Conservation (phyloP, 345 rosid species). For the Ceriops tagal region DNA sequence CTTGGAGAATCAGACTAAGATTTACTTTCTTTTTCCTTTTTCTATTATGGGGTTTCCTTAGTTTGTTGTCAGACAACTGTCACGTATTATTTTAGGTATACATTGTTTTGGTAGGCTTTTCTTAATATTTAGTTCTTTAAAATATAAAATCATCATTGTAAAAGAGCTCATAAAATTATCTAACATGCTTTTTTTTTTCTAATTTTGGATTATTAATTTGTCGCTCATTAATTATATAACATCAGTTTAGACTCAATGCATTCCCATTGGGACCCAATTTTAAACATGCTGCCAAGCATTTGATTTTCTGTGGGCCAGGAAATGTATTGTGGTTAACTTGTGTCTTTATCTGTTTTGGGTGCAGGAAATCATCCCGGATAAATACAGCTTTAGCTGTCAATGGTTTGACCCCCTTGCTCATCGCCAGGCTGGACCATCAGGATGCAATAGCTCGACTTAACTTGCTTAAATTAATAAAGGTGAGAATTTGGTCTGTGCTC, state of each 20-base stretch:
- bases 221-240: neutral
- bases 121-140: too few species aligned
- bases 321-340: neutral
- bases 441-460: conserved; percentile 97
- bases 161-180: too few species aligned
- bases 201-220: neutral
- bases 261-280: neutral
- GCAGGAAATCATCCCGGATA: conserved; percentile 90
- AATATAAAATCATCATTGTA: too few species aligned
- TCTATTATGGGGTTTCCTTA: too few species aligned
- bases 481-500: conserved; percentile 5
- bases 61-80: too few species aligned
- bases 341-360: neutral
- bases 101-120: too few species aligned
- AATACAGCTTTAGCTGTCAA: conserved; percentile 91
- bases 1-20: too few species aligned
- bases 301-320: neutral
- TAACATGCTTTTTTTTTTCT: too few species aligned
- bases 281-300: neutral
- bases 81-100: too few species aligned
- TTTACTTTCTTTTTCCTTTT: too few species aligned
- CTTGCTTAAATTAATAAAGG: conserved; percentile 92
- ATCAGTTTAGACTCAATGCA: neutral
- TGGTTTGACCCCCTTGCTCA: conserved; percentile 88
- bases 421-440: conserved; percentile 85